Base-by-base conservation (phyloP, 164 flowering plant species). In the Magnolia kwangsiensis region DNA sequence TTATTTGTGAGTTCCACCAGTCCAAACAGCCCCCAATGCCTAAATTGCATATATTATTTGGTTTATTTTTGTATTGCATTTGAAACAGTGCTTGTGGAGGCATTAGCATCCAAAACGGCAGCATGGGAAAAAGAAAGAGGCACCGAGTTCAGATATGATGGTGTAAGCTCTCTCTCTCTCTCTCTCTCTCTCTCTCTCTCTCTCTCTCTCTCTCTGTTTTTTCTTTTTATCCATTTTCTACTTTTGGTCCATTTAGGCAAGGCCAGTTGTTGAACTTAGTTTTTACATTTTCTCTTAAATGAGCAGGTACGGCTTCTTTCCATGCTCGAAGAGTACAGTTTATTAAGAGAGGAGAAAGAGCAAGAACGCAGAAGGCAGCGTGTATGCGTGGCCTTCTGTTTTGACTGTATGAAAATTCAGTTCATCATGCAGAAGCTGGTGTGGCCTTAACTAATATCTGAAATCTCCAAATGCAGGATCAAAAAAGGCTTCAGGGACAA, bases 281-380 rank as follows among this genome's bases (percentile, higher is more conserved):
- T 9, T 69, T 58, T 37, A 0, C 45, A 37, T 37, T 45, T 4
- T 18, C 21, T 76, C 68, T 58, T 37, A 37, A 13, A 55, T 81
- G 2, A 80, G 23, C 82, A 95, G 99, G 79, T 87, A 65, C 90
- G 86, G 58, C 89, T 95, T 67, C 88, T 95, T 73, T 82, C 94
- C n/a, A 92, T 93, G 96, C 90, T 95, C 68, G 95, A 95, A 81
- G 97, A 89, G 65, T 94, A 93, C 67, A 88, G 75, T 24, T 80
- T 88, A 58, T 70, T 89, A 77, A 81, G 93, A 59, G 84, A 92
- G 80, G 99, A 93, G 84, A 95, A 90, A 81, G 99, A 95, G 80
- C 86, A 89, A 83, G 93, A 90, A 78, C 92, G 85, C 13, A 86
- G 86, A 74, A 89, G 97, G 81, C 88, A 89, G 80, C 76, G 94